A percentile compares a stretch with the other conserved stretches of the same genome.
Evolutionary conservation across 2,329 filamentous ascomycete genomes (phyloP).

Genomic region (Diaporthe nobilis): DNA sequence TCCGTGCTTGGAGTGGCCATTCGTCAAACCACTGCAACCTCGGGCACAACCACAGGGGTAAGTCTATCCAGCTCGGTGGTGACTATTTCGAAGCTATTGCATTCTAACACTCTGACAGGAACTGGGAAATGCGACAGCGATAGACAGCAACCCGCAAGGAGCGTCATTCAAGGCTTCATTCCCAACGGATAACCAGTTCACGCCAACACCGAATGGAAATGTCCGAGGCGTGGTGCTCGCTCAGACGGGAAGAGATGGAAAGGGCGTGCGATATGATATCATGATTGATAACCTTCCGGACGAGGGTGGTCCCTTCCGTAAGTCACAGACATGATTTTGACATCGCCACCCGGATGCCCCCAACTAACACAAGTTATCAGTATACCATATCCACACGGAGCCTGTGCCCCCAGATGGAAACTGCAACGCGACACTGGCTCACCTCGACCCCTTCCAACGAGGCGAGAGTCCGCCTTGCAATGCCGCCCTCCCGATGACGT

Average conservation of each 20-base stretch:
- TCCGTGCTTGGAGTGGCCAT: constrained; percentile 13
- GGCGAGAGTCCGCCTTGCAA: constrained; percentile 75
- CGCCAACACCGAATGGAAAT: constrained; percentile 25
- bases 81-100: background rate
- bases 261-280: constrained; percentile 51
- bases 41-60: constrained; percentile 19
- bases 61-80: background rate
- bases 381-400: constrained; percentile 79
- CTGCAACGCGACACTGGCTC: constrained; percentile 76
- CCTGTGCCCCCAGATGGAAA: constrained; percentile 77
- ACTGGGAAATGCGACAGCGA: constrained; percentile 38
- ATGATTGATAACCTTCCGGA: constrained; percentile 51
- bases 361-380: constrained; percentile 55
- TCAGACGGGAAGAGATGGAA: constrained; percentile 45
- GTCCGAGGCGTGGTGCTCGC: constrained; percentile 48
- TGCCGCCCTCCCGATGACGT: constrained; percentile 68
- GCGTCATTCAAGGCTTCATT: constrained; percentile 29
- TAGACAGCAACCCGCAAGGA: constrained; percentile 34
- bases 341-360: background rate
- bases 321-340: constrained; percentile 37
- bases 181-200: constrained; percentile 33
- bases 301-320: constrained; percentile 52
- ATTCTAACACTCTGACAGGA: constrained; percentile 6
- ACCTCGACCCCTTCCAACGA: constrained; percentile 79
- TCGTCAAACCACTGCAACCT: background rate